Percentiles rank a stretch among this genome's conserved stretches.
These are phyloP conservation scores for Mycosphaerelloides madeirae DNA, from an alignment of 2,329 filamentous ascomycete genomes.

Conservation along the genomic window DNA sequence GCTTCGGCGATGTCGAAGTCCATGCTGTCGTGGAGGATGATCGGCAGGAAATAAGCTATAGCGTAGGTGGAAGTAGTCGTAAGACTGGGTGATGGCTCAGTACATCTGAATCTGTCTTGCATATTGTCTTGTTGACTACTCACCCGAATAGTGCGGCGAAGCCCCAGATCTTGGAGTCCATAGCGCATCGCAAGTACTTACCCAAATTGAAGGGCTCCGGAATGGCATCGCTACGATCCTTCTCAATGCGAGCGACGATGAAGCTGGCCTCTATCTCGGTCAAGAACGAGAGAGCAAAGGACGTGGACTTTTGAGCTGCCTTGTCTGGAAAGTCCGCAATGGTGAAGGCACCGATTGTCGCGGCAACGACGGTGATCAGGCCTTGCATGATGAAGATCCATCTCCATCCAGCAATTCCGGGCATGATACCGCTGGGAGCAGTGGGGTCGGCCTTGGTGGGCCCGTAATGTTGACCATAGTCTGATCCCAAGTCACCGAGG, in stretches of 20 bases:
- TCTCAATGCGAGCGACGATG: slow-evolving; percentile 49
- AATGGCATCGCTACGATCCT: slow-evolving; percentile 50
- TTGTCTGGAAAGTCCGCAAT: slow-evolving; percentile 44
- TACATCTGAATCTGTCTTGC: no score
- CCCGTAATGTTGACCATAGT: slow-evolving; percentile 31
- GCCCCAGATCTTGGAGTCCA: slow-evolving; percentile 52
- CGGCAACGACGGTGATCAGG: slow-evolving; percentile 39
- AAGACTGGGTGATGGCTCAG: no score
- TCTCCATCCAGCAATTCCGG: slow-evolving; percentile 42
- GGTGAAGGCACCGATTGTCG: slow-evolving; percentile 38
- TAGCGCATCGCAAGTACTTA: slow-evolving; percentile 31
- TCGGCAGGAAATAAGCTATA: slow-evolving; percentile 36
- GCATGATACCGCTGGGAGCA: slow-evolving; percentile 18
- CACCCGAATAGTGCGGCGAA: slow-evolving; percentile 53
- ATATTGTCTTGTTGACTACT: no score
- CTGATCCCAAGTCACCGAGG: slow-evolving; percentile 33
- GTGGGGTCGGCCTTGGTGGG: slow-evolving; percentile 27
- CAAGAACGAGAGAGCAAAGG: slow-evolving; percentile 39
- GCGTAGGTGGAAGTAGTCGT: slow-evolving; percentile 48
- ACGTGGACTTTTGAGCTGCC: slow-evolving; percentile 35
- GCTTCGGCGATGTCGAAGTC: slow-evolving; percentile 29
- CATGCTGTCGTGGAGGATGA: slow-evolving; percentile 35
- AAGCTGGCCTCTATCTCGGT: slow-evolving; percentile 45
- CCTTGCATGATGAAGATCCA: slow-evolving; percentile 45
- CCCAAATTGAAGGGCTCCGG: slow-evolving; percentile 44